Evolutionary conservation across 257 asterid genomes (phyloP).

Genomic region (Scutellaria galericulata): DNA sequence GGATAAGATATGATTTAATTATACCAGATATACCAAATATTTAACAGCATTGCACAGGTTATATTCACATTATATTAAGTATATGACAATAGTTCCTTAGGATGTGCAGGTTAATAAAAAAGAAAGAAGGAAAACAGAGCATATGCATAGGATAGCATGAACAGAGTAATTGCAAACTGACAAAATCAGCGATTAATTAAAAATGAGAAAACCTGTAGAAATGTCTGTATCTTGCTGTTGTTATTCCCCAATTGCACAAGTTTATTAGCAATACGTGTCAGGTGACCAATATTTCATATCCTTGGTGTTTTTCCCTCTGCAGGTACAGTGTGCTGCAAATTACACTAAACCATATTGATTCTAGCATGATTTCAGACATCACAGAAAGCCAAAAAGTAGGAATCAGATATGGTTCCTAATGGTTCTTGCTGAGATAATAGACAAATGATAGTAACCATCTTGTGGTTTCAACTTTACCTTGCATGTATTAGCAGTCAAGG

Average conservation of each 20-base stretch:
- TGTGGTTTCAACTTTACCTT: conserved; percentile 48
- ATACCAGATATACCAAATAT: conserved; percentile 10
- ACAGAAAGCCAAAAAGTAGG: conserved; percentile 10
- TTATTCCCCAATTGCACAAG: conserved; percentile 66
- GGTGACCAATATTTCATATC: conserved; percentile 83
- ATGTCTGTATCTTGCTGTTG: conserved; percentile 58
- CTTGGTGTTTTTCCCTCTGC: conserved; percentile 73
- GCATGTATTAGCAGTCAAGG: conserved; percentile 48
- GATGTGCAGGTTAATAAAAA: background rate
- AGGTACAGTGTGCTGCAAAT: conserved; percentile 73
- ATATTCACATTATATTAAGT: background rate
- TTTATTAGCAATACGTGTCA: conserved; percentile 86
- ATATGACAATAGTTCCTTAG: background rate
- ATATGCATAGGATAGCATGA: conserved; percentile 1
- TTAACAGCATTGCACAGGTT: conserved; percentile 5
- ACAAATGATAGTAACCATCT: conserved; percentile 2
- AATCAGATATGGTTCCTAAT: background rate
- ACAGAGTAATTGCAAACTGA: conserved; percentile 9
- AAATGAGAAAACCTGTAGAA: conserved; percentile 63
- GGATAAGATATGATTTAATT: no score
- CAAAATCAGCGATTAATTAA: conserved; percentile 9
- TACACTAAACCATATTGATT: conserved; percentile 20
- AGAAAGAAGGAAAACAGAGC: background rate
- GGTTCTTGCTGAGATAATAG: conserved; percentile 16
- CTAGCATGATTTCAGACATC: conserved; percentile 11